Evolutionary conservation across 2,329 filamentous ascomycete genomes (phyloP), one percentile per base, ranked within the genome.

Genomic region (Tolypocladium cylindrosporum): DNA sequence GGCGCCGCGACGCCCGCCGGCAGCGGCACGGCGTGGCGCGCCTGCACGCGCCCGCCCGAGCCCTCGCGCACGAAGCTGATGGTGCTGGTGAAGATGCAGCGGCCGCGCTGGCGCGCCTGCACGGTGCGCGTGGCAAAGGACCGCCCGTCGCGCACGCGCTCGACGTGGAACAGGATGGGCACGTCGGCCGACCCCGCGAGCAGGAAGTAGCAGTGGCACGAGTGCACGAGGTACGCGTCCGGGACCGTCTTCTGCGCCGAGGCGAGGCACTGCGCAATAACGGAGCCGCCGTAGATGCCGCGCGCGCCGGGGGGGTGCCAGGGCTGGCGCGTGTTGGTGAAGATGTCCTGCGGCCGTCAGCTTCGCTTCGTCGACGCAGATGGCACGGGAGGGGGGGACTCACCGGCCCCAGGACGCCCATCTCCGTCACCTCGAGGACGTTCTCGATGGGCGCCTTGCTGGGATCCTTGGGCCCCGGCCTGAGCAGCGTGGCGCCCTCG

Each of bases 121-220:
- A 99, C 94, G 1, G 93, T 97, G 57, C 94, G 82, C 42, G 94
- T 97, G 57, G 90, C 87, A 72, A 92, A 99, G 55, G 88, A 92
- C 60, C 88, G 86, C 10, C 94, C 94, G 69, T 96, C 91, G 57
- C 94, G 87, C 54, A 99, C 91, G 56, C 90, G 84, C 77, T 97
- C 94, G 53, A 99, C 94, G 70, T 97, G 90, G 77, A 96, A 97
- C 61, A 97, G 81, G 63, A 97, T 89, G 39, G 94, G 93, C 21
- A 94, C 87, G 60, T 88, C 84, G 14, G 85, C 81, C 68, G 93
- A 89, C 36, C 94, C 94, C 5, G 93, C 92, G 2, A 97, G 85
- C 40, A 99, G 86, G 73, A 99, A 99, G 78, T 97, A 99, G 82
- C 94, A 97, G 81, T 99, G 94, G 89, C 96, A 97, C 69, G 88